Evolutionary conservation across 768 basidiomycete species (phyloP).

Genomic region (Psilocybe cubensis): DNA sequence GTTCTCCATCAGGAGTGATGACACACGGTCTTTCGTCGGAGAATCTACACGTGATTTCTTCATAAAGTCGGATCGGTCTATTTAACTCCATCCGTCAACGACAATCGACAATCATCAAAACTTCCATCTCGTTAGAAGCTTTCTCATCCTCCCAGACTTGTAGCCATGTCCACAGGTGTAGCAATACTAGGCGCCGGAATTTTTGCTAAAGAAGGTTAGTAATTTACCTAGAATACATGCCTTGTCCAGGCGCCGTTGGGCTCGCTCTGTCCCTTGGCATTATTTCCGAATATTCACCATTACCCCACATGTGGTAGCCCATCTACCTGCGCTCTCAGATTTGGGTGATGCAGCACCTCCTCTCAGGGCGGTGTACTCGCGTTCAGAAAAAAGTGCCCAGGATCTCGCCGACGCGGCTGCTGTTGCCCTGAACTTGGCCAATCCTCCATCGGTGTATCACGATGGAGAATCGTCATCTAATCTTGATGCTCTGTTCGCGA

Average conservation of each 20-base stretch:
- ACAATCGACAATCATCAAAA: slow-evolving; percentile 1
- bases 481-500: slow-evolving; percentile 66
- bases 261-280: not conserved
- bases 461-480: slow-evolving; percentile 48
- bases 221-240: slow-evolving; percentile 18
- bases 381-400: slow-evolving; percentile 63
- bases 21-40: slow-evolving; percentile 31
- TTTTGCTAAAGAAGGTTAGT: slow-evolving; percentile 74
- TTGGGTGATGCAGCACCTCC: slow-evolving; percentile 49
- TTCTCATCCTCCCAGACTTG: slow-evolving; percentile 1
- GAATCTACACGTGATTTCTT: slow-evolving; percentile 17
- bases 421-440: slow-evolving; percentile 38
- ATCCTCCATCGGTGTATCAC: slow-evolving; percentile 55
- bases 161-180: slow-evolving; percentile 52
- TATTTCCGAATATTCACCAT: slow-evolving; percentile 29
- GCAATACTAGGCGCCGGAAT: slow-evolving; percentile 85
- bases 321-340: slow-evolving; percentile 73
- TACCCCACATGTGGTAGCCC: slow-evolving; percentile 47
- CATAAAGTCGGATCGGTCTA: slow-evolving; percentile 12
- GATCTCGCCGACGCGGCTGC: slow-evolving; percentile 55
- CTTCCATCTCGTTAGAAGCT: slow-evolving; percentile 8
- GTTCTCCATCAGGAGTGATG: slow-evolving; percentile 16
- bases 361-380: slow-evolving; percentile 78
- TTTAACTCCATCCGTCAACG: slow-evolving; percentile 20
- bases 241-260: slow-evolving; percentile 13